Percentiles rank a stretch among this genome's conserved stretches.
Conservation (phyloP, 306 rosid genomes). For the Cyamopsis tetragonoloba region DNA sequence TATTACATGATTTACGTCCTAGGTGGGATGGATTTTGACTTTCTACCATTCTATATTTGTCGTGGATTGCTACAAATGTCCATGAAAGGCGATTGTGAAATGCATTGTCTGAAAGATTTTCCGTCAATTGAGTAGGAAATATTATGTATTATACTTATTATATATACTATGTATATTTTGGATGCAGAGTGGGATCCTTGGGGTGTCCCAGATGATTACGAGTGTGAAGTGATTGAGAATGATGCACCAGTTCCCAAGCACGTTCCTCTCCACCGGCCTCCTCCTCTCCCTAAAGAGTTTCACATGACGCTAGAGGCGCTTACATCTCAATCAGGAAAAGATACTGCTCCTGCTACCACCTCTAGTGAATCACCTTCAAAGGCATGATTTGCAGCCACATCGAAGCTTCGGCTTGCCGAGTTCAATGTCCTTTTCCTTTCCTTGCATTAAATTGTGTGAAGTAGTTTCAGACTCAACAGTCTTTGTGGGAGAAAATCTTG, state of each 20-base stretch:
- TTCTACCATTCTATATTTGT: not conserved
- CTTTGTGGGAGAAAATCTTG: constrained; percentile 3
- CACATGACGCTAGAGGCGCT: constrained; percentile 52
- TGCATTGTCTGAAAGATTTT: not conserved
- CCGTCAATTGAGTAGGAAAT: not conserved
- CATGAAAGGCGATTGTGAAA: not conserved
- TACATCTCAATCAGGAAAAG: constrained; percentile 27
- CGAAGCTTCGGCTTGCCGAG: constrained; percentile 30
- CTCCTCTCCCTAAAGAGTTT: constrained; percentile 76
- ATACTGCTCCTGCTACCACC: constrained; percentile 20
- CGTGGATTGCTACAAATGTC: not conserved
- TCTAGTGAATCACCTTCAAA: constrained; percentile 47
- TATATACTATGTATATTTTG: constrained; percentile 20
- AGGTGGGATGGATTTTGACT: too few relatives aligned
- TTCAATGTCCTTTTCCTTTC: constrained; percentile 7
- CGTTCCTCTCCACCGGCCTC: constrained; percentile 76
- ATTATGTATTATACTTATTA: not conserved
- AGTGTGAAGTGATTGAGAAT: constrained; percentile 80
- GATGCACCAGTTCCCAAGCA: constrained; percentile 91
- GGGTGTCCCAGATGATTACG: constrained; percentile 86
- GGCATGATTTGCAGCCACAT: constrained; percentile 30
- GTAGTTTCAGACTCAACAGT: constrained; percentile 10
- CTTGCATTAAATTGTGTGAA: not conserved
- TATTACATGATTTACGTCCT: too few relatives aligned
- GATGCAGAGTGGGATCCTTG: constrained; percentile 91